Base-by-base conservation (phyloP, 345 rosid genomes). In the Brassica rapa region DNA sequence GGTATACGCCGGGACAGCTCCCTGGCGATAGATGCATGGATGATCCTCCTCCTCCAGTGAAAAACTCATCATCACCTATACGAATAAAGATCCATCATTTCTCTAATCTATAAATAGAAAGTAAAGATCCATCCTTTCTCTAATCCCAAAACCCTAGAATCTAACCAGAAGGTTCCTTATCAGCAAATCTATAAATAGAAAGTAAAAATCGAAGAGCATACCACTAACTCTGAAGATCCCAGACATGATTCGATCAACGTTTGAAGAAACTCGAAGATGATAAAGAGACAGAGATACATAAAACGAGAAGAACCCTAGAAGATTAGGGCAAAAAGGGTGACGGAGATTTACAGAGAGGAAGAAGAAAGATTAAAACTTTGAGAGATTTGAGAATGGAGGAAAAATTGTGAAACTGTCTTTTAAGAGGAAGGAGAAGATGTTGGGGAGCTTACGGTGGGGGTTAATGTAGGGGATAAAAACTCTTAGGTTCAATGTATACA, bases 41-140 rank as follows among this genome's bases (percentile, higher is more conserved):
- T 68, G 93, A 80, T 70, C 88, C 96, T 76, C 86, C 85, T 76
- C 86, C 85, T 76, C 86, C 85, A 65, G 83, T 82, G 86, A 76
- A 91, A 84, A 87, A 90, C 72, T 88, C 94, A 76, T 85, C 91
- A 83, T 85, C 88, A 59, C 90, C 98, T 96, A 3, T 24, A 81
- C 29, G 60, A 72, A 57, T 65, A 10, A 46, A 41, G 70, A 16
- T 5, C 55, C 4, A 70, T 75, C 60, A 80, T 9, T 51, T 53
- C 33, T 62, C 66, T 16, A 73, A 3, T n/a, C 9, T 19, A 19
- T 19, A 19, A 19, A 19, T 19, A 19, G 21, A 19, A 19, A 19
- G 21, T 65, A 10, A 46, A 41, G 70, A 16, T 5, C 55, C 4
- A 70, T 75, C 60, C 75, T 9, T 51, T 53, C 33, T 62, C 66